Percentiles rank a stretch among this genome's conserved stretches.
phyloP scores from a whole-genome alignment of 2,329 filamentous ascomycete genomes.

The Nigrospora sphaerica region DNA sequence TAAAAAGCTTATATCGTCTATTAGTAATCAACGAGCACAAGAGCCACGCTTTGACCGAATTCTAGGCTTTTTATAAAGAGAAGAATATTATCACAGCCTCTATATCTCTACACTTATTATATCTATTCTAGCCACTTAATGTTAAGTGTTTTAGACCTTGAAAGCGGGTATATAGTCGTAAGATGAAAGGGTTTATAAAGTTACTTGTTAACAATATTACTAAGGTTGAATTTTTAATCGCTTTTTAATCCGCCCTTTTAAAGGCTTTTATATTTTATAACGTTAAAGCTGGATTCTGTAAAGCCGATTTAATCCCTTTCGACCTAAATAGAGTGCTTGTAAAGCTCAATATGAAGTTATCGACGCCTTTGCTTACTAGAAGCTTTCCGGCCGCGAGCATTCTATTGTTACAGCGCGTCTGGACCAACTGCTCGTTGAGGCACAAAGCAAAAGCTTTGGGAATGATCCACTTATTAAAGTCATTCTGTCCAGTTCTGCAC shows the following conservation, averaged over 20 bases:
- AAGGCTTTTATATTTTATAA: background rate
- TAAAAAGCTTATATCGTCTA: too few species aligned
- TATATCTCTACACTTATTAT: too few species aligned
- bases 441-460: too few species aligned
- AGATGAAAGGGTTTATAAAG: conserved; percentile 20
- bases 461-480: too few species aligned
- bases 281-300: background rate
- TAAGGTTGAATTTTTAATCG: conserved; percentile 4
- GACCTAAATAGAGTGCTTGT: background rate
- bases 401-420: too few species aligned
- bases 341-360: background rate
- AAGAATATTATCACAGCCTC: too few species aligned
- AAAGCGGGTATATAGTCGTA: conserved; percentile 22
- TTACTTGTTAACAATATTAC: conserved; percentile 20
- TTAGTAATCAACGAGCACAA: too few species aligned
- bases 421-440: too few species aligned
- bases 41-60: too few species aligned
- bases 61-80: too few species aligned
- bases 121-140: conserved; percentile 32
- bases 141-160: conserved; percentile 26
- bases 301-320: background rate
- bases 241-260: background rate
- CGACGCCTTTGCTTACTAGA: background rate
- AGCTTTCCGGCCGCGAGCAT: too few species aligned
- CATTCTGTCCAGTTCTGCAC: too few species aligned